A percentile compares a stretch with the other conserved stretches of the same genome.
Evolutionary conservation across 331 rosid species (phyloP).

Genomic region (Erythrophleum ivorense): DNA sequence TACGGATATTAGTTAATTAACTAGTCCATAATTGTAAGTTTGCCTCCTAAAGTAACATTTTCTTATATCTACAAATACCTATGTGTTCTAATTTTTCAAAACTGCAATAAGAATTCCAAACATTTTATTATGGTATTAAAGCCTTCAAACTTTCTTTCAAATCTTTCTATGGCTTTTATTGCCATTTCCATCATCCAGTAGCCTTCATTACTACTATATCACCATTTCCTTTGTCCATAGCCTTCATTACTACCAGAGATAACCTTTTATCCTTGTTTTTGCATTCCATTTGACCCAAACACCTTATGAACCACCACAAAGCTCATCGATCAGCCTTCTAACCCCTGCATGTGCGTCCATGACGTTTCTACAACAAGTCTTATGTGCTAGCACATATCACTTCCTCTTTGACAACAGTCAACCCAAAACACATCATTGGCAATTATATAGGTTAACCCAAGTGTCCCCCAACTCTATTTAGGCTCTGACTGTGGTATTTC

Average conservation of each 20-base stretch:
- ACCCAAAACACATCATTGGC: background rate
- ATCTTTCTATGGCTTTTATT: background rate
- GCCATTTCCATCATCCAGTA: background rate
- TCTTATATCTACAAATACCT: background rate
- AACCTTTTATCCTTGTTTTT: no score
- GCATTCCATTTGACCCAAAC: background rate
- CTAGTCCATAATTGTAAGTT: background rate
- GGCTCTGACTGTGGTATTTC: background rate
- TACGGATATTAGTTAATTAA: no score
- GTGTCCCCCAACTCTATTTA: background rate
- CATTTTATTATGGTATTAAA: background rate
- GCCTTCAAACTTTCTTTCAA: background rate
- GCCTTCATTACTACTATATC: background rate
- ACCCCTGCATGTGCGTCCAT: background rate
- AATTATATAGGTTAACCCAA: background rate
- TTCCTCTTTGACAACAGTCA: background rate
- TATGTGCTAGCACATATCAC: background rate
- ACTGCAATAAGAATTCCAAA: background rate
- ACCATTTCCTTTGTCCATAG: no score
- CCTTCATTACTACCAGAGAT: no score
- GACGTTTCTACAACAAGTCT: background rate
- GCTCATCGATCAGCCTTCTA: background rate
- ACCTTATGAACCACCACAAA: background rate
- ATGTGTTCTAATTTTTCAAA: background rate
- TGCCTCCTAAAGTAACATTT: background rate